Percentiles rank a stretch among this genome's conserved stretches.
These are phyloP conservation scores for Phytophthora sansomeana DNA, from an alignment of 352 stramenopile species.

Conservation along the genomic window DNA sequence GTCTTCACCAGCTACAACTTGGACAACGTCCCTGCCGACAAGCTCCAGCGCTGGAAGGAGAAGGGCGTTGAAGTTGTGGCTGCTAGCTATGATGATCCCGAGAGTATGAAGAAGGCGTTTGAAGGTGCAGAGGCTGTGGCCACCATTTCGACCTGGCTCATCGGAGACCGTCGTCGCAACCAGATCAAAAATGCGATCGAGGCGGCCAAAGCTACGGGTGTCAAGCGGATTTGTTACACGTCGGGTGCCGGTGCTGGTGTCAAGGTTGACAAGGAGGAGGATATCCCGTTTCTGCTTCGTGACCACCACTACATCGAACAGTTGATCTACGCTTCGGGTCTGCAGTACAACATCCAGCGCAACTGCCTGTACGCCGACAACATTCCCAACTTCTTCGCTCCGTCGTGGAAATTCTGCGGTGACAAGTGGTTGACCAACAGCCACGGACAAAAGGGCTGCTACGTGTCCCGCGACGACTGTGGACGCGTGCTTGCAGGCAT, in stretches of 20 bases:
- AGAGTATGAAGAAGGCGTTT: conserved; percentile 38
- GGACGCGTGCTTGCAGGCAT: conserved; percentile 9
- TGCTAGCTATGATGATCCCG: conserved; percentile 32
- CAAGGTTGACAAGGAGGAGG: conserved; percentile 28
- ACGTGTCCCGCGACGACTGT: conserved; percentile 28
- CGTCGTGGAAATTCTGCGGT: conserved; percentile 37
- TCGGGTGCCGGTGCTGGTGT: conserved; percentile 26
- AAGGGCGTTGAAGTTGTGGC: conserved; percentile 32
- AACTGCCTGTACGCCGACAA: conserved; percentile 39
- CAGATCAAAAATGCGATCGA: conserved; percentile 35
- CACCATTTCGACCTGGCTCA: conserved; percentile 39
- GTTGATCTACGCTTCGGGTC: conserved; percentile 23
- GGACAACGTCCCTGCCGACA: conserved; percentile 29
- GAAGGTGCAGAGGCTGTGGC: conserved; percentile 26
- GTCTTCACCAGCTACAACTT: conserved; percentile 38
- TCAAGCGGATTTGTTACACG: conserved; percentile 38
- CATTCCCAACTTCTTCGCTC: conserved; percentile 36
- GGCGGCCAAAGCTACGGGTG: conserved; percentile 22
- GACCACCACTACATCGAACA: conserved; percentile 42
- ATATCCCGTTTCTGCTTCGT: conserved; percentile 30
- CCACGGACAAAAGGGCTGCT: conserved; percentile 18
- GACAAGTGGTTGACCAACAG: conserved; percentile 38
- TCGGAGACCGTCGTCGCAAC: conserved; percentile 34
- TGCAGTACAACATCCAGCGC: conserved; percentile 41
- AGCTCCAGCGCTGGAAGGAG: conserved; percentile 20